Evolutionary conservation across 129 eudicot species (phyloP).

Genomic region (Escallonia herrerae): DNA sequence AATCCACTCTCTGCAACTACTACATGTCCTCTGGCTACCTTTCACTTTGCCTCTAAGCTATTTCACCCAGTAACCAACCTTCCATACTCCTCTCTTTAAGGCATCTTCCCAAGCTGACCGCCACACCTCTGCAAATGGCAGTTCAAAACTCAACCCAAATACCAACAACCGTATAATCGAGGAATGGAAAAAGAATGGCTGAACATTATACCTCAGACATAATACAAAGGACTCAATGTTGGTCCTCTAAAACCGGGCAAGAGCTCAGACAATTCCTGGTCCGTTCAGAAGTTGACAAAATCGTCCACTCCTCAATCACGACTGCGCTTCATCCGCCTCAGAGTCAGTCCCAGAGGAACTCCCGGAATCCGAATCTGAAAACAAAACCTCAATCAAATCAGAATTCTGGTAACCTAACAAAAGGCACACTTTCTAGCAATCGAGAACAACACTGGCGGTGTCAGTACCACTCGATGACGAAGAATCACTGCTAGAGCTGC

Average conservation of each 20-base stretch:
- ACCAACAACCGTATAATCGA: not conserved
- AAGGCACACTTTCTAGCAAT: not conserved
- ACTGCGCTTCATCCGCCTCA: slow-evolving; percentile 84
- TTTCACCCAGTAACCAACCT: not conserved
- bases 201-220: not conserved
- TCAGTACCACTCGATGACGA: slow-evolving; percentile 87
- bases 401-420: slow-evolving; percentile 16
- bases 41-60: not conserved
- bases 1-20: not conserved
- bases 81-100: not conserved
- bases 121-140: not conserved
- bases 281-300: not conserved
- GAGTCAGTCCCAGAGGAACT: slow-evolving; percentile 77
- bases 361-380: slow-evolving; percentile 92
- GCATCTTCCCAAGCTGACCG: no score
- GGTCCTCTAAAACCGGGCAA: no score
- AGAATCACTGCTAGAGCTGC: slow-evolving; percentile 87
- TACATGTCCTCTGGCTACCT: not conserved
- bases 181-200: no score
- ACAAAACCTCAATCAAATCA: slow-evolving; percentile 27
- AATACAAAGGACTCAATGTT: no score
- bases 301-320: slow-evolving; percentile 24
- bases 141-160: slow-evolving; percentile 2
- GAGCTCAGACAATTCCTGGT: not conserved
- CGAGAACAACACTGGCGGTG: no score